phyloP scores from a whole-genome alignment of 495 filamentous ascomycete species.

The Parachaetomium inaequale region DNA sequence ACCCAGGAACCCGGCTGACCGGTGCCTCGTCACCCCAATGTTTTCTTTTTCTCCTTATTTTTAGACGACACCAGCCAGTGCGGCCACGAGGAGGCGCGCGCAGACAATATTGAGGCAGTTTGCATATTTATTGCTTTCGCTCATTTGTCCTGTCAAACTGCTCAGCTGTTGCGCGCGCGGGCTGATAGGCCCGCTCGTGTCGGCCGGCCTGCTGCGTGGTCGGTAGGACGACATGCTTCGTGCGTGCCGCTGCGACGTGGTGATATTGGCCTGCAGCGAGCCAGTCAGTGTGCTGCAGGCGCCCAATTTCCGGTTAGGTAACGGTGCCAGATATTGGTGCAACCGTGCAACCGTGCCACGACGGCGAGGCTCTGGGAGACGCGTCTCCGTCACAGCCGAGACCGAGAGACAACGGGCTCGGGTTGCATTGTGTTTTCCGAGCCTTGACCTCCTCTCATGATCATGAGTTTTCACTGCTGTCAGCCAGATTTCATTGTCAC shows the following conservation, averaged over 20 bases:
- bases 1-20: background rate
- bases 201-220: background rate
- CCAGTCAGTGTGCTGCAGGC: conserved; percentile 3
- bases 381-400: background rate
- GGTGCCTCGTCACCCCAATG: background rate
- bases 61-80: background rate
- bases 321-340: conserved; percentile 6
- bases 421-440: background rate
- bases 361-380: background rate
- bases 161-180: no score
- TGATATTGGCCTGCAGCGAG: conserved; percentile 10
- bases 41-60: background rate
- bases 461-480: background rate
- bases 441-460: background rate
- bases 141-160: background rate
- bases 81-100: background rate
- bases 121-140: conserved; percentile 3
- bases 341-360: conserved; percentile 6
- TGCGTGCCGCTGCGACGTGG: conserved; percentile 3
- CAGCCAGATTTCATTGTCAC: background rate
- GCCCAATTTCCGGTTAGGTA: background rate
- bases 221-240: background rate
- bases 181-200: conserved; percentile 1
- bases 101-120: conserved; percentile 9
- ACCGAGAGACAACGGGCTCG: background rate